Evolutionary conservation across 768 basidiomycete genomes (phyloP).

Genomic region (Russula virescens): DNA sequence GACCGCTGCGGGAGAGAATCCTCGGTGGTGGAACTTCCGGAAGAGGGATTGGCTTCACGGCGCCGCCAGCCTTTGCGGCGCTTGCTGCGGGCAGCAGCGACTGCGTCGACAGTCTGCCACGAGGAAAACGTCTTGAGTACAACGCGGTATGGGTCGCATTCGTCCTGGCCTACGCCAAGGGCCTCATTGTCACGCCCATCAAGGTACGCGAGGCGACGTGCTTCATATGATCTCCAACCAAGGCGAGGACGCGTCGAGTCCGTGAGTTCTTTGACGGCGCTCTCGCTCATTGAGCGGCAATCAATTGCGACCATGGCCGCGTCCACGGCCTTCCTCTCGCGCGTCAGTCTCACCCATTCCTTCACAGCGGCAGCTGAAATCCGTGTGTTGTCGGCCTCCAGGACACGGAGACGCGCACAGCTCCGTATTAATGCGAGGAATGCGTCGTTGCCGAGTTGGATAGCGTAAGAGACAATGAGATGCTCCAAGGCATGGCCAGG

Average conservation of each 20-base stretch:
- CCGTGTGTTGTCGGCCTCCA: constrained; percentile 81
- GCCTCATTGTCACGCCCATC: constrained; percentile 67
- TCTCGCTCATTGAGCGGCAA: constrained; percentile 65
- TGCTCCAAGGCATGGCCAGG: constrained; percentile 65
- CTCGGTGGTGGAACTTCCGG: constrained; percentile 30
- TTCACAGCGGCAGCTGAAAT: constrained; percentile 54
- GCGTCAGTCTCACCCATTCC: constrained; percentile 58
- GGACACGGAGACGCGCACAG: constrained; percentile 54
- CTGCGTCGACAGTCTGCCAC: constrained; percentile 82
- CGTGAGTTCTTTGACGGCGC: constrained; percentile 54
- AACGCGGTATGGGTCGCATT: constrained; percentile 67
- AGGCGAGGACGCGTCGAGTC: constrained; percentile 55
- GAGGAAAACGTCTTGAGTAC: constrained; percentile 81
- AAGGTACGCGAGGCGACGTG: constrained; percentile 61
- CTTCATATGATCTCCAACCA: constrained; percentile 73
- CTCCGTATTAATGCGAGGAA: constrained; percentile 56
- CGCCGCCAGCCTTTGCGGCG: constrained; percentile 45
- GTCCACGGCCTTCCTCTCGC: constrained; percentile 42
- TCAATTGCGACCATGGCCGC: constrained; percentile 67
- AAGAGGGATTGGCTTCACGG: constrained; percentile 38
- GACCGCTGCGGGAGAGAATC: constrained; percentile 27
- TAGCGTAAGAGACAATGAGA: constrained; percentile 62
- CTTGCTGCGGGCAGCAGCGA: constrained; percentile 60
- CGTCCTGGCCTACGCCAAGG: constrained; percentile 67
- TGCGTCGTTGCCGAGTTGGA: constrained; percentile 57